phyloP scores from a whole-genome alignment of 2,329 filamentous ascomycete genomes.

The Cladosporium phlei region DNA sequence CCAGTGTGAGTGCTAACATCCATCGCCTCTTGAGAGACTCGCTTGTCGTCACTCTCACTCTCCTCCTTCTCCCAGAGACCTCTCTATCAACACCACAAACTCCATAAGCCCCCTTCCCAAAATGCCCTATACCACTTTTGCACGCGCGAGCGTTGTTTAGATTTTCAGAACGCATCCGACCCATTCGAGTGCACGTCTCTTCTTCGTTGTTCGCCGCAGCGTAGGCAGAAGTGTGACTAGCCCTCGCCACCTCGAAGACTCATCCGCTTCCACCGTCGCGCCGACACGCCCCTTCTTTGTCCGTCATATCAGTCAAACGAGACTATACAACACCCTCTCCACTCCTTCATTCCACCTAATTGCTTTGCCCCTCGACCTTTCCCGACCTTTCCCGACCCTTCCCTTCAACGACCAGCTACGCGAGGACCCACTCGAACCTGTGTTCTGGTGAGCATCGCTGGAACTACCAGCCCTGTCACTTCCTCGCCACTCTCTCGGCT shows the following conservation, averaged over 20 bases:
- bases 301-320: not conserved
- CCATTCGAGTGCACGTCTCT: not conserved
- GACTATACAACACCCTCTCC: constrained; percentile 4
- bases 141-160: constrained; percentile 7
- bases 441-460: constrained; percentile 15
- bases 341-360: constrained; percentile 9
- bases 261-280: constrained; percentile 6
- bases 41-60: too few species aligned
- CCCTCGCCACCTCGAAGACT: constrained; percentile 12
- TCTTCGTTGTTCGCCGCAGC: constrained; percentile 6
- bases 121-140: not conserved
- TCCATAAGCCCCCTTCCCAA: not conserved
- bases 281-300: constrained; percentile 10
- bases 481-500: not conserved
- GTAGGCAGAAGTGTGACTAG: constrained; percentile 11
- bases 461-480: constrained; percentile 13
- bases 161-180: not conserved
- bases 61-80: too few species aligned
- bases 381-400: not conserved
- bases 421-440: constrained; percentile 13
- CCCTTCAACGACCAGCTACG: constrained; percentile 10
- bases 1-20: too few species aligned
- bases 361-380: too few species aligned
- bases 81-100: not conserved
- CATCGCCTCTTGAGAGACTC: too few species aligned